Base-by-base conservation (phyloP, 2,329 filamentous ascomycete genomes). In the Pestalotiopsis sp. region DNA sequence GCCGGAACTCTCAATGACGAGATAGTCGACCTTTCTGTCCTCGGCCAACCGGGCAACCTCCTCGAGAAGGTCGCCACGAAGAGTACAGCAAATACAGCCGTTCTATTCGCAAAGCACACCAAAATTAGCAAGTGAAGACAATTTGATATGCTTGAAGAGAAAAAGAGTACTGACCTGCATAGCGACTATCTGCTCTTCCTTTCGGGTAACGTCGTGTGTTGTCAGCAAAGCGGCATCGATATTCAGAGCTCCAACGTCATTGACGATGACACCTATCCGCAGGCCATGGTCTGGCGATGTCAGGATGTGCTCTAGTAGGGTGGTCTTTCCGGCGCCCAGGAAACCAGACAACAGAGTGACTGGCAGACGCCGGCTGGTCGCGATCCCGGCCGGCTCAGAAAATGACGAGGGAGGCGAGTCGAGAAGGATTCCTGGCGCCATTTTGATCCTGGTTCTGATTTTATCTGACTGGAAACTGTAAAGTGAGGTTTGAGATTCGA, bases 71-170 rank as follows among this genome's bases (percentile, higher is more conserved):
- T 93, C 91, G 1, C 91, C 91, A 3, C 92, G 88, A 0, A 93
- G 83, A 0, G 91, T 93, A 73, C 92, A 94, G 82, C 91, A 94
- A 73, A 94, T 94, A 72, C 92, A 93, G 11, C 91, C 90, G 70
- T 92, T 93, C 74, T 52, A 9, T 52, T n/a, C 4, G 14, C 17
- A 17, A 52, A 52, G 45, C 17, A 17, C 27, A 31, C 27, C 27
- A 31, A 17, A 52, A n/a, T 52, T n/a, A 52, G 45, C 17, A 9
- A 52, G 41, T 17, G 14, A 7, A 31, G 27, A 45, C 2, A 45
- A 4, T 7, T 14, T 7, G 41, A 14, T 4, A 45, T 45, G 13
- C 41, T 13, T 45, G 45, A 52, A 6, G 20, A 52, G 45, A 52
- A 31, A 31, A 7, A 2, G 27, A 31, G 27, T 52, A 52, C 45